Conservation (phyloP, 2,329 filamentous ascomycete species). For the Fusarium sublunatum region DNA sequence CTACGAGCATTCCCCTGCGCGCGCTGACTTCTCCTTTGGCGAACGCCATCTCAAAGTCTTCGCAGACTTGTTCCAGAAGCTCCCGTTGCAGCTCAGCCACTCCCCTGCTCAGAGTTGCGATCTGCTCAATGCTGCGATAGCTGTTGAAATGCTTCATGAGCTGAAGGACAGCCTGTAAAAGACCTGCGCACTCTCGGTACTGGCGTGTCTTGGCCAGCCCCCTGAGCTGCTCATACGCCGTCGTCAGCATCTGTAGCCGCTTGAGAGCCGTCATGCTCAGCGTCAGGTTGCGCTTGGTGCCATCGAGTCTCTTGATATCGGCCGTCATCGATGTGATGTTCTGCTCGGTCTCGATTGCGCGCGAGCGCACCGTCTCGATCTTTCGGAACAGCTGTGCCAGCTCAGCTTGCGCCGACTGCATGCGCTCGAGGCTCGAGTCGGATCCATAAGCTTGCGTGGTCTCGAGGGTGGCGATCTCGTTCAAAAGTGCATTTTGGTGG, state of each 20-base stretch:
- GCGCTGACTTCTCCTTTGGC: constrained; percentile 83
- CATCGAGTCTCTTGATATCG: constrained; percentile 96
- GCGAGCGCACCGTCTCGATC: constrained; percentile 90
- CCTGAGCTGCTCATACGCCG: constrained; percentile 95
- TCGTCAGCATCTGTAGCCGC: constrained; percentile 97
- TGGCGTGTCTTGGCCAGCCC: constrained; percentile 86
- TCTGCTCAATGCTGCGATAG: constrained; percentile 97
- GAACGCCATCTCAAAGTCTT: constrained; percentile 97
- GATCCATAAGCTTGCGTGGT: constrained; percentile 86
- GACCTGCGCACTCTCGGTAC: constrained; percentile 92
- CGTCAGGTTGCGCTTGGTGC: constrained; percentile 95
- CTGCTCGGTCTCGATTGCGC: constrained; percentile 91
- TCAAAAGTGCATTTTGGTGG: constrained; percentile 85
- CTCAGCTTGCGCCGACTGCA: constrained; percentile 90
- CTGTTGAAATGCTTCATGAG: constrained; percentile 99
- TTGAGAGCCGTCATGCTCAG: constrained; percentile 98
- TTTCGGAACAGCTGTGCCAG: constrained; percentile 90
- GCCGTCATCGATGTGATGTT: constrained; percentile 99
- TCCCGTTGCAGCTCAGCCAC: constrained; percentile 94
- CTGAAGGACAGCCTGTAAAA: constrained; percentile 94
- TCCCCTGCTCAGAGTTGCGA: constrained; percentile 90
- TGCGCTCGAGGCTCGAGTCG: constrained; percentile 87
- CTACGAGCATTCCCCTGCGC: constrained; percentile 77
- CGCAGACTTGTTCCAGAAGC: constrained; percentile 95
- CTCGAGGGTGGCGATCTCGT: constrained; percentile 78